Base-by-base conservation (phyloP, 768 basidiomycete species). In the Kwoniella sp. region DNA sequence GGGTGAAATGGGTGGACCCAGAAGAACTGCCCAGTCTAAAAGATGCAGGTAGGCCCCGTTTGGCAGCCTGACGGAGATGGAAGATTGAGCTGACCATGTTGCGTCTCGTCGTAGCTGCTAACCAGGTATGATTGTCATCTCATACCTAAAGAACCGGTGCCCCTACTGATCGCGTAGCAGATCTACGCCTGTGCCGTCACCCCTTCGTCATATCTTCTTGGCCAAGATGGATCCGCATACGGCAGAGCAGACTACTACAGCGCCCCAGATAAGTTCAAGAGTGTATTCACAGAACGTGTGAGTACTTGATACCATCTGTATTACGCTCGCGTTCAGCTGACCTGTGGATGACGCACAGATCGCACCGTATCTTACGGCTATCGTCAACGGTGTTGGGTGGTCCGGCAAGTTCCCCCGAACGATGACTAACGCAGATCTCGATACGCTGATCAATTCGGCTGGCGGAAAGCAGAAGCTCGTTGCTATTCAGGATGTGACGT, bases 371-470 rank as follows among this genome's bases (percentile, higher is more conserved):
- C 83, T 92, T 2, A 91, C 90, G 0, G 84, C 94, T 7, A 84
- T 95, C 64, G 82, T 95, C 55, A 92, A 96, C 71, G 93, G 91
- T 15, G 85, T 88, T 0, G 92, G 91, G 29, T 95, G 93, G 92
- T 82, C 86, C 4, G 84, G 86, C 0, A 84, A 83, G 0, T 94
- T 85, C 80, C 93, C 93, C 22, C 85, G 90, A 5, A 80, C 94
- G 2, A 88, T 95, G 85, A 85, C 85, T 0, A 90, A 84, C 21
- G 82, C 82, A 0, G 86, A 90, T 49, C 30, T 73, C 51, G 29
- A 44, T 1, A 7, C 25, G n/a, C 60, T 73, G 66, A 82, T 93
- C 8, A 76, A 83, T 88, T 7, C 65, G 80, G 33, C 82, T 78
- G 7, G 68, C 81, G 40, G 82, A 79, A 88, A 86, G 0, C 81